phyloP scores from a whole-genome alignment of 148 eudicot genomes.

The Rhododendron henanense region DNA sequence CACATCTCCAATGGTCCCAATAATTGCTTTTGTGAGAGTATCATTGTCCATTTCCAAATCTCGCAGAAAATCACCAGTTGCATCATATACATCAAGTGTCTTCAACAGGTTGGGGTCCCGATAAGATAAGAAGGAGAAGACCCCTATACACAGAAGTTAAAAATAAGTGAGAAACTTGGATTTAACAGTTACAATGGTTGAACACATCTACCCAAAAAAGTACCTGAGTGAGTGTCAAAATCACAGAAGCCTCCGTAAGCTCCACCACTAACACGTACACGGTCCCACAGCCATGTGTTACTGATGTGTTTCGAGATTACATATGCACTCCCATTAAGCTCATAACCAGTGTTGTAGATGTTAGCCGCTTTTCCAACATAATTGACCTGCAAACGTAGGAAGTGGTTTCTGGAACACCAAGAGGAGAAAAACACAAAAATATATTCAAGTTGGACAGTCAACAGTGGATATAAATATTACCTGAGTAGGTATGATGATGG shows the following conservation, averaged over 20 bases:
- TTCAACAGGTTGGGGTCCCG: slow-evolving; percentile 95
- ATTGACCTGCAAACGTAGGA: slow-evolving; percentile 56
- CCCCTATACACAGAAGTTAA: slow-evolving; percentile 44
- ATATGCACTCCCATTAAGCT: slow-evolving; percentile 89
- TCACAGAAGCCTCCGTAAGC: slow-evolving; percentile 99
- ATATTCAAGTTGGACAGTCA: not conserved
- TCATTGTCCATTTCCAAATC: slow-evolving; percentile 87
- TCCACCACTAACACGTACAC: slow-evolving; percentile 98
- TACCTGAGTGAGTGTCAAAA: slow-evolving; percentile 96
- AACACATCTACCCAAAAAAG: not conserved
- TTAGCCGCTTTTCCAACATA: slow-evolving; percentile 99
- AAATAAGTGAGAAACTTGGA: slow-evolving; percentile 14
- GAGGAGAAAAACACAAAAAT: not conserved
- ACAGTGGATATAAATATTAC: slow-evolving; percentile 28
- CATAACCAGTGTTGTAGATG: slow-evolving; percentile 72
- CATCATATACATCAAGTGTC: slow-evolving; percentile 94
- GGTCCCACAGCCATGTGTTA: slow-evolving; percentile 99
- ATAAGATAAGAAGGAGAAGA: slow-evolving; percentile 85
- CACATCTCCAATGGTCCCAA: slow-evolving; percentile 96
- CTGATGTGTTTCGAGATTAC: slow-evolving; percentile 83
- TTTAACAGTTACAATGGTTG: not conserved
- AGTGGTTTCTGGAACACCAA: not conserved
- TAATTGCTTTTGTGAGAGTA: slow-evolving; percentile 93
- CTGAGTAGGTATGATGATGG: slow-evolving; percentile 94
- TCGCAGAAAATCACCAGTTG: slow-evolving; percentile 70